Percentiles rank a stretch among this genome's conserved stretches.
These are phyloP conservation scores for Davidsoniella virescens DNA, from an alignment of 2,329 filamentous ascomycete genomes.

Conservation along the genomic window DNA sequence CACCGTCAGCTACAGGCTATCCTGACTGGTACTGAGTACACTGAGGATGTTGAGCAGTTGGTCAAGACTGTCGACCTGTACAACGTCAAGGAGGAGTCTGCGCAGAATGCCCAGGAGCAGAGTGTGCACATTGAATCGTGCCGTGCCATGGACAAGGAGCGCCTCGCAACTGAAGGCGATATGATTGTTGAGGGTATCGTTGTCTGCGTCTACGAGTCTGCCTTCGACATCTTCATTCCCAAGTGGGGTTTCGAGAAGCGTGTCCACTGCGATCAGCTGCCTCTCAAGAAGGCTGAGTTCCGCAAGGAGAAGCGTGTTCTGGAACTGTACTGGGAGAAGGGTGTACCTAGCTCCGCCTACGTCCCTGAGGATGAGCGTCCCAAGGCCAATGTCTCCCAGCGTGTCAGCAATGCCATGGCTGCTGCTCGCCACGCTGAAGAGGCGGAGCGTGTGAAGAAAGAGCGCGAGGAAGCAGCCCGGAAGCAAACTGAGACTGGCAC, in stretches of 20 bases:
- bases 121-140: constrained; percentile 98
- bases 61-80: constrained; percentile 87
- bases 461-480: constrained; percentile 78
- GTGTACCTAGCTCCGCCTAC: constrained; percentile 87
- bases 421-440: constrained; percentile 69
- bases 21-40: constrained; percentile 70
- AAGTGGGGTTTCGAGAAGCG: constrained; percentile 99
- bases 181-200: constrained; percentile 93
- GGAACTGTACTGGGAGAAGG: constrained; percentile 99
- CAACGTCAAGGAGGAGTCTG: constrained; percentile 98
- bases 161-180: constrained; percentile 73
- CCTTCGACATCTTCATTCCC: constrained; percentile 93
- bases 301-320: constrained; percentile 88
- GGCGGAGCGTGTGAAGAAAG: constrained; percentile 64
- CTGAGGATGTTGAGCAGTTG: constrained; percentile 72
- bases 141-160: constrained; percentile 84
- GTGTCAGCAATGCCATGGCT: constrained; percentile 57
- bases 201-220: constrained; percentile 93
- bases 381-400: constrained; percentile 59
- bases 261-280: constrained; percentile 94
- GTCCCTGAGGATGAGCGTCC: constrained; percentile 94
- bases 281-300: constrained; percentile 97
- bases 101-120: constrained; percentile 93
- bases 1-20: constrained; percentile 86
- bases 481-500: constrained; percentile 91